A percentile compares a stretch with the other conserved stretches of the same genome.
Conservation (phyloP, 352 stramenopile species). For the Pythium monospermum region DNA sequence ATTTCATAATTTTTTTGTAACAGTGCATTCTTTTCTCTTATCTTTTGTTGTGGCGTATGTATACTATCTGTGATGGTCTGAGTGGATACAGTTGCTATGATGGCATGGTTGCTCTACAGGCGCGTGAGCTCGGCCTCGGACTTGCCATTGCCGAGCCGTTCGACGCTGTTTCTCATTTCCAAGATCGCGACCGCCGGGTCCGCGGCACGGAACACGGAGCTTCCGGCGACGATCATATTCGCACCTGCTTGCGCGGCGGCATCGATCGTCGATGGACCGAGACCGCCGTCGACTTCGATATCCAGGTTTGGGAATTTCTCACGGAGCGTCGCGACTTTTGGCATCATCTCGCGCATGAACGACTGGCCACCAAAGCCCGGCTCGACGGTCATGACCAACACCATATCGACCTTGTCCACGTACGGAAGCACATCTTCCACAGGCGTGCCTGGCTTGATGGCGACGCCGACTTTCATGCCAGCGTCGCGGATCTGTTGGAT, state of each 20-base stretch:
- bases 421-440: conserved; percentile 84
- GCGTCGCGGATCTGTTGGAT: conserved; percentile 82
- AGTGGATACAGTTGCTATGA: conserved; percentile 8
- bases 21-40: too few relatives aligned
- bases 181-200: conserved; percentile 72
- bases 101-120: conserved; percentile 21
- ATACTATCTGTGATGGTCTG: too few relatives aligned
- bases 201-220: conserved; percentile 88
- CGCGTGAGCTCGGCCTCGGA: conserved; percentile 52
- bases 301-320: conserved; percentile 91
- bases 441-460: conserved; percentile 93
- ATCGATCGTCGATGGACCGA: conserved; percentile 93
- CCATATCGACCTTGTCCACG: conserved; percentile 91
- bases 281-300: conserved; percentile 97
- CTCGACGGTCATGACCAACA: conserved; percentile 98
- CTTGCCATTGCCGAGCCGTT: conserved; percentile 76
- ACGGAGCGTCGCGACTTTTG: conserved; percentile 89
- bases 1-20: conserved; percentile 13
- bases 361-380: conserved; percentile 96
- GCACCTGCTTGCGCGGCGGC: conserved; percentile 90
- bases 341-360: conserved; percentile 97
- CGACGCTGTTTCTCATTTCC: conserved; percentile 79
- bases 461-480: conserved; percentile 94
- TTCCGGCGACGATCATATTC: conserved; percentile 97
- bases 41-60: too few relatives aligned